Conservation (phyloP, 805 yeast genomes). For the Kluyveromyces lactis region DNA sequence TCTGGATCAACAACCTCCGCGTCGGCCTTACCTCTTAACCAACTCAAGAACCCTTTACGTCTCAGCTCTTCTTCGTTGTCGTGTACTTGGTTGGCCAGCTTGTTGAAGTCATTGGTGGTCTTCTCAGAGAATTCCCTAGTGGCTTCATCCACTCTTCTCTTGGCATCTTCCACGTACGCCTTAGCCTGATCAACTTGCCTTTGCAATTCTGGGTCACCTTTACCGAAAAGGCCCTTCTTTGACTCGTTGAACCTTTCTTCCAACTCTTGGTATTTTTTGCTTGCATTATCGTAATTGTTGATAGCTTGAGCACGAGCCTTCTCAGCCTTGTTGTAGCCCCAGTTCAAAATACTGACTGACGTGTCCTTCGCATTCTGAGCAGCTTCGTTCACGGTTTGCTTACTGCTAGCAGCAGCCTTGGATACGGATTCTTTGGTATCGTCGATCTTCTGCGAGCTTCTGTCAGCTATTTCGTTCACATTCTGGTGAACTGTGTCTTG, state of each 20-base stretch:
- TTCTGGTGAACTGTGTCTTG: slow-evolving; percentile 5
- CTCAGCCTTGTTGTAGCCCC: slow-evolving; percentile 25
- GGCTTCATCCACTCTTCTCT: slow-evolving; percentile 15
- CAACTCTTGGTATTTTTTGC: slow-evolving; percentile 19
- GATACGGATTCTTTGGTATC: slow-evolving; percentile 7
- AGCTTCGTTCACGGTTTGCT: slow-evolving; percentile 8
- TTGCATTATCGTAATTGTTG: slow-evolving; percentile 22
- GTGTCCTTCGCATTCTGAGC: slow-evolving; percentile 12
- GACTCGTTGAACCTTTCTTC: slow-evolving; percentile 10
- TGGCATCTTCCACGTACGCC: slow-evolving; percentile 12
- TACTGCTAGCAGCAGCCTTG: slow-evolving; percentile 5
- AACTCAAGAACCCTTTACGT: slow-evolving; percentile 17
- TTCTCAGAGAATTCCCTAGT: slow-evolving; percentile 15
- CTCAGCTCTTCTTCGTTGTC: slow-evolving; percentile 16
- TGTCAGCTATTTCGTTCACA: slow-evolving; percentile 10
- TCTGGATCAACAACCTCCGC: slow-evolving; percentile 10
- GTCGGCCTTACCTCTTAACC: slow-evolving; percentile 13
- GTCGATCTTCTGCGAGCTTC: slow-evolving; percentile 10
- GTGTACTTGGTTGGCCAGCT: slow-evolving; percentile 19
- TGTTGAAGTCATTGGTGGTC: slow-evolving; percentile 19
- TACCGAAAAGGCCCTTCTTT: slow-evolving; percentile 14
- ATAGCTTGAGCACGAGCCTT: slow-evolving; percentile 23
- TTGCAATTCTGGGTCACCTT: slow-evolving; percentile 12
- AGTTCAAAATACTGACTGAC: slow-evolving; percentile 20
- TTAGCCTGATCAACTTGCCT: slow-evolving; percentile 14